Conservation (phyloP, 2,329 filamentous ascomycete species). For the Coleophoma crateriformis region DNA sequence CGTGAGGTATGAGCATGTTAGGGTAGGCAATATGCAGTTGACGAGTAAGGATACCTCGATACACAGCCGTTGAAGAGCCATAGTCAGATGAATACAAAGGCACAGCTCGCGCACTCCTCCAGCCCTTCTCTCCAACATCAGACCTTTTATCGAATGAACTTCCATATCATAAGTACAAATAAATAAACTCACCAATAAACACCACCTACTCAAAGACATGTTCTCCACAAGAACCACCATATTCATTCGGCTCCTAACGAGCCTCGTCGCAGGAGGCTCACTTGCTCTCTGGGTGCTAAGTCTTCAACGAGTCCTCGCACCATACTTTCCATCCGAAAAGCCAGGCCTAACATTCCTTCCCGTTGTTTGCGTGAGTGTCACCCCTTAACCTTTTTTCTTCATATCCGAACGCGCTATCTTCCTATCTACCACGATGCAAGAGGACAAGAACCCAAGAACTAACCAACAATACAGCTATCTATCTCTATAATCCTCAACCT, state of each 20-base stretch:
- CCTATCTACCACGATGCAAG: not conserved
- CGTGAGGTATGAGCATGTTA: too few relatives aligned
- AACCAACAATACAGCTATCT: not conserved
- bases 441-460: not conserved
- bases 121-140: too few relatives aligned
- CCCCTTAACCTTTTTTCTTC: not conserved
- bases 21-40: too few relatives aligned
- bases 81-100: too few relatives aligned
- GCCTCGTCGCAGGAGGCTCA: not conserved
- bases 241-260: not conserved
- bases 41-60: too few relatives aligned
- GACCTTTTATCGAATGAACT: too few relatives aligned
- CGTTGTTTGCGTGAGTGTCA: not conserved
- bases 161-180: too few relatives aligned
- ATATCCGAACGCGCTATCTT: not conserved
- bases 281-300: not conserved
- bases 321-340: not conserved
- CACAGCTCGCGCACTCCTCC: too few relatives aligned
- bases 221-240: not conserved
- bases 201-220: not conserved
- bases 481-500: not conserved
- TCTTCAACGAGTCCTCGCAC: not conserved
- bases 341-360: not conserved
- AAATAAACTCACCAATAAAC: too few relatives aligned
- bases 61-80: too few relatives aligned